phyloP scores from a whole-genome alignment of 176 grass and related monocot genomes.

The Oryza meyeriana region DNA sequence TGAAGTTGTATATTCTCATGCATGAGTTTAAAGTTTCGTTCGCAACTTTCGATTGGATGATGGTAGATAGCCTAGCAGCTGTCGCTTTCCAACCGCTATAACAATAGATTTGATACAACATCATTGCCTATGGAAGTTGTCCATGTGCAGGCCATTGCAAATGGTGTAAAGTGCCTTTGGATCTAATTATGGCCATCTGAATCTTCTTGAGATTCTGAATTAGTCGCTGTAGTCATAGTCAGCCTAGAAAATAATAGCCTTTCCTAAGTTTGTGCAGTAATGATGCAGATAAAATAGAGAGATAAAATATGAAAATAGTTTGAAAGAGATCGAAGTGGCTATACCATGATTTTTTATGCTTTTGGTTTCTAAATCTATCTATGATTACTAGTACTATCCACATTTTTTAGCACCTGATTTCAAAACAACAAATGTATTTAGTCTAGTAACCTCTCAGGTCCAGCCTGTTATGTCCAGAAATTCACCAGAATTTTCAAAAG shows the following conservation, averaged over 20 bases:
- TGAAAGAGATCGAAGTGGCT: too few relatives aligned
- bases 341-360: background rate
- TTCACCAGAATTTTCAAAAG: too few relatives aligned
- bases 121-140: background rate
- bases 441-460: too few relatives aligned
- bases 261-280: too few relatives aligned
- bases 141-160: background rate
- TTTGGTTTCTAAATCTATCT: background rate
- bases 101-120: background rate
- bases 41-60: background rate
- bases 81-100: background rate
- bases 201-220: too few relatives aligned
- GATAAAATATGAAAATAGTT: too few relatives aligned
- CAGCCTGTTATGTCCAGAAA: too few relatives aligned
- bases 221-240: too few relatives aligned
- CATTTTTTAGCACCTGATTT: background rate
- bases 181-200: too few relatives aligned
- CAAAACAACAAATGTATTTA: background rate
- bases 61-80: background rate
- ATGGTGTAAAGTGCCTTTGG: background rate
- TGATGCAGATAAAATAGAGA: too few relatives aligned
- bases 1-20: background rate
- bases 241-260: too few relatives aligned
- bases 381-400: background rate
- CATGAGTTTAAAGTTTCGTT: background rate